Evolutionary conservation across 2,329 filamentous ascomycete species (phyloP).

Genomic region (Alternaria burnsii): DNA sequence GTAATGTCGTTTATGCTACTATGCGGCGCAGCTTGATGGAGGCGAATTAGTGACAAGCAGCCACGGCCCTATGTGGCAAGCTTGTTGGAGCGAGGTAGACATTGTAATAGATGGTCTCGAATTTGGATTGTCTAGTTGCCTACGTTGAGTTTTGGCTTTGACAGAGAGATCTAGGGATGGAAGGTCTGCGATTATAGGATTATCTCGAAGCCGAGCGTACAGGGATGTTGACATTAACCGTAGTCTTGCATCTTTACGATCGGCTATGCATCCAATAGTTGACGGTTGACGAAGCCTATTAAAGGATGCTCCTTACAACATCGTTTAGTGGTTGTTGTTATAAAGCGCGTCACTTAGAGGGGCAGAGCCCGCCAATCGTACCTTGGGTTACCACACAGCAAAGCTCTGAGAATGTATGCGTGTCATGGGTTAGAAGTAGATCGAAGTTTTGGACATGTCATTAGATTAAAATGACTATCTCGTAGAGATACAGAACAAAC

Average conservation of each 20-base stretch:
- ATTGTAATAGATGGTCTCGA: neutral
- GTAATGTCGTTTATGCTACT: neutral
- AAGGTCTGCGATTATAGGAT: neutral
- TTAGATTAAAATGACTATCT: neutral
- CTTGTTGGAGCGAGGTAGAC: neutral
- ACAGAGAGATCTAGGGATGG: neutral
- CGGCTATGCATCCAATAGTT: neutral
- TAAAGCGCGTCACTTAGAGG: neutral
- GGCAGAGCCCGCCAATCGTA: neutral
- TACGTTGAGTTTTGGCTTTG: neutral
- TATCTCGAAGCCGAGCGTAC: neutral
- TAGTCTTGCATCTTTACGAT: neutral
- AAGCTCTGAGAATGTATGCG: neutral
- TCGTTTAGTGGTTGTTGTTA: neutral
- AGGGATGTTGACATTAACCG: neutral
- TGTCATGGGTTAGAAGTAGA: neutral
- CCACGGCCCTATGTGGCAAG: neutral
- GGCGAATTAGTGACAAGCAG: neutral
- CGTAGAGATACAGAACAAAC: neutral
- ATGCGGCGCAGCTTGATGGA: conserved; percentile 1
- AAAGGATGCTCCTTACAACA: neutral
- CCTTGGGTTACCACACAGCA: neutral
- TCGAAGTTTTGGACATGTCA: neutral
- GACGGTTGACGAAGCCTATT: neutral
- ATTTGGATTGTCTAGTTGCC: neutral